Evolutionary conservation across 192 early-diverging fungal species (phyloP), one percentile per base, ranked within the genome.

Genomic region (Entomortierella lignicola): DNA sequence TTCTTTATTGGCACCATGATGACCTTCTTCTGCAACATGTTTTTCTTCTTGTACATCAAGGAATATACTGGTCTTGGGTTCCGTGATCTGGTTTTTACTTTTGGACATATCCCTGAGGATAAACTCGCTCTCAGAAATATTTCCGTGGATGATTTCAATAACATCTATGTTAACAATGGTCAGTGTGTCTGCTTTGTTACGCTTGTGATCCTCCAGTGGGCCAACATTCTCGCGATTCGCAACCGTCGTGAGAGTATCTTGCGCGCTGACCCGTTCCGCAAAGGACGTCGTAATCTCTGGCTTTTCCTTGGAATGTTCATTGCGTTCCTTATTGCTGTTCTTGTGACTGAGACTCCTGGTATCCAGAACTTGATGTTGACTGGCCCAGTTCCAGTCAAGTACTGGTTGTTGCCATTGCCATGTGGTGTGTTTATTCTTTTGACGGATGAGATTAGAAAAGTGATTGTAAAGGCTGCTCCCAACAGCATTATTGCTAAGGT

Each of bases 1-100:
- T 77, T 89, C 5, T 94, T 94, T 63, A 88, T 95, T 66, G 94
- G 95, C 10, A 54, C 89, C 17, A 84, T 92, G 58, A 85, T 92
- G 86, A 84, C 85, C 37, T 30, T 92, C 20, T 88, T 85, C 34
- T 92, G 91, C 44, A 85, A 89, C 63, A 82, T 84, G 26, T 91
- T 93, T 84, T 94, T 89, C 73, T 94, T 91, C 64, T 61, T 89
- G 31, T 95, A 91, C 77, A 81, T 92, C 57, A 83, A 81, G 26
- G 34, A 81, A 52, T 83, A 88, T 59, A 88, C 82, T 39, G 91
- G 91, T 6, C 83, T 95, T 52, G 61, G 55, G 0, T 84, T 71
- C 64, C 52, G 21, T 8, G 79, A 81, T 39, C 66, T 84, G 8
- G 81, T 80, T 8, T 81, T 83, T 27, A 66, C 69, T 15, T 61